Base-by-base conservation (phyloP, 2,329 filamentous ascomycete genomes). In the Nothophaeocryptopus gaeumannii region DNA sequence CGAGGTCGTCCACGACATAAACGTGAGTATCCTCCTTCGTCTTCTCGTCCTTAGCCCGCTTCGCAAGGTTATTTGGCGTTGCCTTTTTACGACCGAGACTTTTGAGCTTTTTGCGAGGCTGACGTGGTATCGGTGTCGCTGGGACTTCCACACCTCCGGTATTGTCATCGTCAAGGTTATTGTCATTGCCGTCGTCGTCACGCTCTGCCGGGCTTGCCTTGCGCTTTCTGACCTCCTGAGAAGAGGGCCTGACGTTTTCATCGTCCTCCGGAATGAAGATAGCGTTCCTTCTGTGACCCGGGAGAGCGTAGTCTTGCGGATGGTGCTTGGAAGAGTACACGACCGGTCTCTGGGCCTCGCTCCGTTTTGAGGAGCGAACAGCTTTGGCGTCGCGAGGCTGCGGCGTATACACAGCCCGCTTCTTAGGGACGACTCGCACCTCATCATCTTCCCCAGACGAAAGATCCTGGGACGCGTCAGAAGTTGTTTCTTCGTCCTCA, bases 281-380 rank as follows among this genome's bases (percentile, higher is more conserved):
- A 8, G 52, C 55, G 39, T 39, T 51, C 47, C 50, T 47, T 16
- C 46, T 41, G 38, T 43, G 58, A 8, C 61, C 61, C 15, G 54
- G 51, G 2, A 65, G 20, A 5, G 30, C 49, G 42, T 51, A 47
- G 47, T 64, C 63, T 39, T 63, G 59, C 3, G 62, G 62, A 46
- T 65, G 63, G 15, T 55, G 39, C 38, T 58, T 58, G 12, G 26
- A 45, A 12, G 51, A 59, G 39, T 65, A 64, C 10, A 55, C 51
- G 5, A 62, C 54, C 12, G 40, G 35, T 45, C 60, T 65, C 30
- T 40, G 46, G 2, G 61, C 54, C 14, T 53, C 56, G 3, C 45
- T 38, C 8, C 63, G 52, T 2, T 45, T 33, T 4, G 63, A 65
- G 13, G 56, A 53, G 5, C 63, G 56, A 1, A 45, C 44, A n/a